Evolutionary conservation across 2,329 filamentous ascomycete genomes (phyloP).

Genomic region (Fusarium mexicanum): DNA sequence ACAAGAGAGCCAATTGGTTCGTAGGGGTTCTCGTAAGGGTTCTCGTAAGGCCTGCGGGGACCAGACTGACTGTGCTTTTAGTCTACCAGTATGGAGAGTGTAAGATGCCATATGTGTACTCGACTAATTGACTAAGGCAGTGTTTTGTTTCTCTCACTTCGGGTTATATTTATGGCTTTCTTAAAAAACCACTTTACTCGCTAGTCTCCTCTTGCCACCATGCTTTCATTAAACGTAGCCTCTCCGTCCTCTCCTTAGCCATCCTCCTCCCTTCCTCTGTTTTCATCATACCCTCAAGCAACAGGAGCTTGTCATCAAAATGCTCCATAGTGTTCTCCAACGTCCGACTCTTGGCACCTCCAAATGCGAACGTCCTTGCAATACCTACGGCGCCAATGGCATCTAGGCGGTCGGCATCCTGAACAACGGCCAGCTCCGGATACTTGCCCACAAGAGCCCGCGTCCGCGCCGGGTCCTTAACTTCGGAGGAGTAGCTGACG

Average conservation of each 20-base stretch:
- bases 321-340: conserved; percentile 76
- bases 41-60: conserved; percentile 1
- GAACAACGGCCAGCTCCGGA: conserved; percentile 77
- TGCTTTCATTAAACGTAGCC: conserved; percentile 61
- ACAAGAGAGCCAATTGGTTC: conserved; percentile 20
- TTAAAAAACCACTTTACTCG: background rate
- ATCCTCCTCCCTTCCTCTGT: conserved; percentile 64
- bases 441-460: conserved; percentile 68
- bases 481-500: conserved; percentile 82
- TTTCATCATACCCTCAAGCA: conserved; percentile 72
- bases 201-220: conserved; percentile 67
- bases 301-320: conserved; percentile 79
- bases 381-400: conserved; percentile 89
- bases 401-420: conserved; percentile 94
- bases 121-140: background rate
- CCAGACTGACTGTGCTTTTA: conserved; percentile 23
- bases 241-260: conserved; percentile 63
- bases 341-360: conserved; percentile 69
- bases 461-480: conserved; percentile 69
- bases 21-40: conserved; percentile 10
- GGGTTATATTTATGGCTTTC: background rate
- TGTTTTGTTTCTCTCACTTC: background rate
- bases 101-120: background rate
- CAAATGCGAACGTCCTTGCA: conserved; percentile 71
- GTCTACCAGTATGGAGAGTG: background rate